Evolutionary conservation across 2,329 filamentous ascomycete genomes (phyloP), one percentile per base, ranked within the genome.

Genomic region (Microdochium bolleyi): DNA sequence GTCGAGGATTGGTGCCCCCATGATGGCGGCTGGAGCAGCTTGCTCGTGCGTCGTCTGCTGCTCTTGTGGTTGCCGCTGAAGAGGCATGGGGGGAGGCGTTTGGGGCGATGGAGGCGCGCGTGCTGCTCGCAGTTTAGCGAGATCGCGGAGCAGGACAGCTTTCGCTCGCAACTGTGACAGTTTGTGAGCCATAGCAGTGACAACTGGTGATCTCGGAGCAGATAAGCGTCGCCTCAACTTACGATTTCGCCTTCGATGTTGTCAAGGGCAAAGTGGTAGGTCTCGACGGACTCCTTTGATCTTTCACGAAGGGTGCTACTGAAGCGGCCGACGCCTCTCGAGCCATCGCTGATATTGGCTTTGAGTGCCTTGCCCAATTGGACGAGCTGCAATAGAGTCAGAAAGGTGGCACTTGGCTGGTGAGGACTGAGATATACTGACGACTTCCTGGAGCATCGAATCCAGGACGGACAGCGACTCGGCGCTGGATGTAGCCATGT

Each of bases 161-260:
- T 83, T 85, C 48, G 80, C 78, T 49, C 69, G 66, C 22, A 72
- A 65, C 76, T 79, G 54, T 11, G 41, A 16, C 14, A 41, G 7
- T n/a, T 19, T 8, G 41, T 22, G 8, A 46, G 21, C 9, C 22
- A 24, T 3, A 21, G 5, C 22, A 8, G 41, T 4, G 19, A 46
- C 21, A 7, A 7, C 7, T 11, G 21, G 19, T 8, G 5, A 22
- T 19, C 19, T 7, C 41, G 7, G 22, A 16, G 11, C 5, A 5
- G 11, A 19, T 16, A 22, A n/a, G n/a, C n/a, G n/a, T n/a, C 9
- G 19, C 14, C n/a, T 7, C 19, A 5, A 56, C 74, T 64, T 68
- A 83, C 80, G 61, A 84, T 80, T 24, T 83, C 78, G 54, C 65
- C 66, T 60, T 84, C 81, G 4, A 84, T 60, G 7, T 80, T 76